Evolutionary conservation across 352 stramenopile species (phyloP).

Genomic region (Globisporangium alternatum): DNA sequence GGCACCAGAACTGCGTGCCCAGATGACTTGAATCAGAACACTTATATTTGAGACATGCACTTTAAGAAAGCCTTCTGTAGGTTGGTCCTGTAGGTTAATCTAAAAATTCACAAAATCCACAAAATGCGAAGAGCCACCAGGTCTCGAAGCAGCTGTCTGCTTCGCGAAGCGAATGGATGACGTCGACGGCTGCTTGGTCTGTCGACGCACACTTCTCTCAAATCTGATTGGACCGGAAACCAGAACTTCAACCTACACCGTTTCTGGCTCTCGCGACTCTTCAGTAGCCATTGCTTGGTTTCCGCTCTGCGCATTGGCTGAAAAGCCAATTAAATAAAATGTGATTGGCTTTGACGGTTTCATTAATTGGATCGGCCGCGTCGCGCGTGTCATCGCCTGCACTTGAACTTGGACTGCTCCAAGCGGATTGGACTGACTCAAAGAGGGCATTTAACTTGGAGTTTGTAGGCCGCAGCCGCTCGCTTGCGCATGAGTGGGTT

Average conservation of each 20-base stretch:
- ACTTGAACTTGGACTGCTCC: slow-evolving; percentile 23
- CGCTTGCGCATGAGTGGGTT: slow-evolving; percentile 13
- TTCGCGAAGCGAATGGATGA: too few species aligned
- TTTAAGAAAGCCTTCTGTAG: too few species aligned
- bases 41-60: too few species aligned
- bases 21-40: too few species aligned
- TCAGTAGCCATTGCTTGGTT: slow-evolving; percentile 3
- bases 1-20: too few species aligned
- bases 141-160: too few species aligned
- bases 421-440: slow-evolving; percentile 1
- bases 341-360: slow-evolving; percentile 9
- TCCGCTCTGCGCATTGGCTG: slow-evolving; percentile 3
- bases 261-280: not conserved
- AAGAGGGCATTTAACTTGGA: not conserved
- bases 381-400: slow-evolving; percentile 33
- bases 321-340: not conserved
- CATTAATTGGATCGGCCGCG: slow-evolving; percentile 18
- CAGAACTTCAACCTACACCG: slow-evolving; percentile 16
- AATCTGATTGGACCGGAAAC: slow-evolving; percentile 9
- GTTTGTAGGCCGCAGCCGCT: not conserved
- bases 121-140: not conserved
- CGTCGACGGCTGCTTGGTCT: slow-evolving; percentile 4
- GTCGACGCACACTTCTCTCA: not conserved
- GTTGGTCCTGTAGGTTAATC: too few species aligned
- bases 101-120: too few species aligned